A percentile compares a stretch with the other conserved stretches of the same genome.
Evolutionary conservation across 495 filamentous ascomycete genomes (phyloP).

Genomic region (Collariella sp.): DNA sequence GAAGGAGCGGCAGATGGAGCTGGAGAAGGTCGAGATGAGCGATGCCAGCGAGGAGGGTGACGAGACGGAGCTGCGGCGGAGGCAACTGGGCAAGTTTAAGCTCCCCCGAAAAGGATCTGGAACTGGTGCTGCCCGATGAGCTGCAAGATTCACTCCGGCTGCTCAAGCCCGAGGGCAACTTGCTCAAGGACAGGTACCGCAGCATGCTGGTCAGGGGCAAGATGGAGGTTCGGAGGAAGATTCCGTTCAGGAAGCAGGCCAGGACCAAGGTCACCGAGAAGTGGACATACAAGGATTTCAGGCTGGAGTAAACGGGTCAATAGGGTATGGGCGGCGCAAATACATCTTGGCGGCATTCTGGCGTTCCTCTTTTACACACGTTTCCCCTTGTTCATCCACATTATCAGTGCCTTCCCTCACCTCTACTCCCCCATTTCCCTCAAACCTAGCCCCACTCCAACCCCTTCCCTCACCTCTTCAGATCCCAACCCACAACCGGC

Average conservation of each 20-base stretch:
- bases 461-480: no score
- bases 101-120: constrained; percentile 71
- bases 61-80: constrained; percentile 61
- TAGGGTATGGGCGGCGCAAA: neutral
- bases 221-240: constrained; percentile 68
- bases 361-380: no score
- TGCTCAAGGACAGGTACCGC: constrained; percentile 84
- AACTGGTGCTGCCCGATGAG: constrained; percentile 88
- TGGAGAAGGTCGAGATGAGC: constrained; percentile 35
- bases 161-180: constrained; percentile 89
- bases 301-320: neutral
- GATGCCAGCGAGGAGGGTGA: constrained; percentile 40
- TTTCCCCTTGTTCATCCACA: no score
- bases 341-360: constrained; percentile 10
- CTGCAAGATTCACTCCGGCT: constrained; percentile 80
- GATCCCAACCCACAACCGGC: no score
- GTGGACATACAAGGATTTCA: constrained; percentile 92
- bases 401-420: no score
- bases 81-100: constrained; percentile 67
- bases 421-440: no score
- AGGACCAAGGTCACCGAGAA: constrained; percentile 80
- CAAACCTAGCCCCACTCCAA: no score
- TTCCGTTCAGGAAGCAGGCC: constrained; percentile 69
- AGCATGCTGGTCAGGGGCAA: constrained; percentile 82
- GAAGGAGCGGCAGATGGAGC: constrained; percentile 41